Conservation (phyloP, 352 stramenopile genomes). For the Globisporangium heterothallicum region DNA sequence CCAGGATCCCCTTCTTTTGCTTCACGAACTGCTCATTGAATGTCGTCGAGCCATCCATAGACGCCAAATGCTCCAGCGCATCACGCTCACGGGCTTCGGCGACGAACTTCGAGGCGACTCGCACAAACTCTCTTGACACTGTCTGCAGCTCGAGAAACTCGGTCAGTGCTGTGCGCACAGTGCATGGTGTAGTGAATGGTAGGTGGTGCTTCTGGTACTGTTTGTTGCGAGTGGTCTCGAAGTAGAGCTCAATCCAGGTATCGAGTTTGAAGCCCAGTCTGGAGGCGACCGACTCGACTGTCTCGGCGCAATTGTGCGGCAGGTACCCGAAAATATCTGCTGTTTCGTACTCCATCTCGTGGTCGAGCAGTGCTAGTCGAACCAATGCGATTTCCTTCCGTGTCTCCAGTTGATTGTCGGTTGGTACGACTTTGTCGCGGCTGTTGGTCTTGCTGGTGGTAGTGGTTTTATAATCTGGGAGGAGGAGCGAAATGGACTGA, state of each 20-base stretch:
- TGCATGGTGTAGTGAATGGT: constrained; percentile 89
- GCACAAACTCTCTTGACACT: constrained; percentile 49
- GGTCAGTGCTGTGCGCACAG: constrained; percentile 80
- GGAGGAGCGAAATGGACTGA: constrained; percentile 10
- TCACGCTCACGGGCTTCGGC: constrained; percentile 33
- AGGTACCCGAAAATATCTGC: constrained; percentile 86
- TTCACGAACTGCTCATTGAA: constrained; percentile 82
- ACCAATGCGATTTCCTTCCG: constrained; percentile 27
- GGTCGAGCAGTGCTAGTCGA: constrained; percentile 44
- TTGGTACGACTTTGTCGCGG: neutral
- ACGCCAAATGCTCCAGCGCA: constrained; percentile 35
- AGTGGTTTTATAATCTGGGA: neutral
- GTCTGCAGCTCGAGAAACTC: constrained; percentile 89
- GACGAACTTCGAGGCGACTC: constrained; percentile 48
- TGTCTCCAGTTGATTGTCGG: neutral
- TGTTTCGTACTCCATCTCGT: constrained; percentile 62
- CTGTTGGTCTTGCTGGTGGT: neutral
- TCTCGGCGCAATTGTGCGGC: constrained; percentile 50
- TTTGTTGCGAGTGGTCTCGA: constrained; percentile 10
- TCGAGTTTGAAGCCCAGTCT: constrained; percentile 81
- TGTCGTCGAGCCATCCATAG: constrained; percentile 65
- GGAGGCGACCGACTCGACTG: constrained; percentile 68
- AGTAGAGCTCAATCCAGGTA: constrained; percentile 64
- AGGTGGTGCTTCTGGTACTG: constrained; percentile 23
- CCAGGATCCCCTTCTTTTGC: constrained; percentile 58